Conservation (phyloP, 176 grass and related monocot genomes). For the Rhynchospora pubera region DNA sequence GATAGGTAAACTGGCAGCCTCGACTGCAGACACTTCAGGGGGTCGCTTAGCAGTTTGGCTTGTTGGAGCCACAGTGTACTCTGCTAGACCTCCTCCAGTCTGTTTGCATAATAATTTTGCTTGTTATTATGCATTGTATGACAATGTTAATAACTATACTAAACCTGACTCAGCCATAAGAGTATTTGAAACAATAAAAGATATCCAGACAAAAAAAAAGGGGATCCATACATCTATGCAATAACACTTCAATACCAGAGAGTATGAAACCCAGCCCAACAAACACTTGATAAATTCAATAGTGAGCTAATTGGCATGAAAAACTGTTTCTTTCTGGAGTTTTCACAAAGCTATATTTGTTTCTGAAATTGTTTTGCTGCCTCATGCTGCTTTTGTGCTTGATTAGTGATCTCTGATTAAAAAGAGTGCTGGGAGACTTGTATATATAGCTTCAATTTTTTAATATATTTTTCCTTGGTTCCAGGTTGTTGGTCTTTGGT, state of each 20-base stretch:
- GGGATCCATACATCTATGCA: background rate
- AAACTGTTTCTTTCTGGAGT: background rate
- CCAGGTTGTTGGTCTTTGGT: too few species aligned
- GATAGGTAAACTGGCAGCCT: constrained; percentile 33
- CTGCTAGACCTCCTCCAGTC: constrained; percentile 41
- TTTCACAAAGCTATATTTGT: background rate
- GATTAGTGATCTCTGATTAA: too few species aligned
- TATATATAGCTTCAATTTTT: too few species aligned
- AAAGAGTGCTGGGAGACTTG: too few species aligned
- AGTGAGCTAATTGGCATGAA: background rate
- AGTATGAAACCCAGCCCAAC: background rate
- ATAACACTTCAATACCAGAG: background rate
- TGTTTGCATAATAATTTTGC: constrained; percentile 9
- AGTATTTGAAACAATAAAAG: background rate
- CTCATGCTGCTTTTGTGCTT: background rate
- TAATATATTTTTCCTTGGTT: too few species aligned
- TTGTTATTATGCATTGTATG: background rate
- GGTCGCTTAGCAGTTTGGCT: constrained; percentile 5
- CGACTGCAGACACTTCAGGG: constrained; percentile 3
- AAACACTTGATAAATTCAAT: background rate
- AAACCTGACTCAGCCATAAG: background rate
- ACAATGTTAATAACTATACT: background rate
- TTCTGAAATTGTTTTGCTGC: background rate
- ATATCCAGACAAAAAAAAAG: background rate
- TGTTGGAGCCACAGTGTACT: constrained; percentile 26